phyloP scores from a whole-genome alignment of 176 grass and related monocot genomes.

The Oryza meridionalis region DNA sequence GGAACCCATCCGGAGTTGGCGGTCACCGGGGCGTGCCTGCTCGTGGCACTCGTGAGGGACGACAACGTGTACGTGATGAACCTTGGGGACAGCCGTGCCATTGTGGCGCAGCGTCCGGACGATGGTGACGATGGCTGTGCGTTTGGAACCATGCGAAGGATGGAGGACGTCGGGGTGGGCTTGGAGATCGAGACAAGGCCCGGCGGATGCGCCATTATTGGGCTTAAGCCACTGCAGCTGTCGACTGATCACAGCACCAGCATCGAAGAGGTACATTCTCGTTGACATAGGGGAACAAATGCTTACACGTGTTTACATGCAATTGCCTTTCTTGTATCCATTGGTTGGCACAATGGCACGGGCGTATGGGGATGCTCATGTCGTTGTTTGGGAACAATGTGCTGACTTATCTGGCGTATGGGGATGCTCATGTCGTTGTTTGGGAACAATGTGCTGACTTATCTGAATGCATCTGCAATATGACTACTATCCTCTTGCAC shows the following conservation, averaged over 20 bases:
- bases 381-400: slow-evolving; percentile 3
- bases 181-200: slow-evolving; percentile 54
- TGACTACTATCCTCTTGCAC: not conserved
- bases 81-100: slow-evolving; percentile 84
- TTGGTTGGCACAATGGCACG: not conserved
- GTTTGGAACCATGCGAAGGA: slow-evolving; percentile 31
- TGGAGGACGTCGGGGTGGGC: slow-evolving; percentile 47
- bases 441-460: not conserved
- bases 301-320: slow-evolving; percentile 2
- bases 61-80: slow-evolving; percentile 98
- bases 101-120: slow-evolving; percentile 61
- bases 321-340: not conserved
- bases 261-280: slow-evolving; percentile 69
- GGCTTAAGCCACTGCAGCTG: slow-evolving; percentile 67
- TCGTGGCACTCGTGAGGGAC: slow-evolving; percentile 76
- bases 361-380: slow-evolving; percentile 1
- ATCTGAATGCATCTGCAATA: slow-evolving; percentile 21
- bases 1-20: slow-evolving; percentile 83
- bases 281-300: slow-evolving; percentile 15
- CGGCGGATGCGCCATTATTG: slow-evolving; percentile 36
- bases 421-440: slow-evolving; percentile 12
- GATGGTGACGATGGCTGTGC: slow-evolving; percentile 19
- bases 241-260: slow-evolving; percentile 87
- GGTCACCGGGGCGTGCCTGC: slow-evolving; percentile 82
- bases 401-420: not conserved